These are phyloP conservation scores for Dendrocalamus latiflorus DNA, from an alignment of 202 grass and related monocot species.

Conservation along the genomic window DNA sequence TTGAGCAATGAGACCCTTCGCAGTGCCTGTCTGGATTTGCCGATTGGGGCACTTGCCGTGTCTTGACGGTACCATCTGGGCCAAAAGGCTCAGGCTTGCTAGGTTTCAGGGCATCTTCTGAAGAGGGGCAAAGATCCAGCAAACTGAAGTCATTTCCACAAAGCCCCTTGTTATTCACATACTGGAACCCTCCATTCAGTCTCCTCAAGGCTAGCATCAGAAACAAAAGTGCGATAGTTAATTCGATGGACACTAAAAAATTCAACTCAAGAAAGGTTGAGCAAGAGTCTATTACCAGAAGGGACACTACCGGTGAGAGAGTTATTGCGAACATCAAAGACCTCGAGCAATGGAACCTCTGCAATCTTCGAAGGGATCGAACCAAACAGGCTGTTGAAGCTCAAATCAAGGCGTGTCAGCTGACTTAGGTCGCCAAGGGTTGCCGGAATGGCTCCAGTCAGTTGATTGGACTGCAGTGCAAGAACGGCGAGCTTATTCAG, in stretches of 20 bases:
- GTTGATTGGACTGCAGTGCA: slow-evolving; percentile 77
- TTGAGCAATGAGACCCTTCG: slow-evolving; percentile 26
- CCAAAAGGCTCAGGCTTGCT: slow-evolving; percentile 84
- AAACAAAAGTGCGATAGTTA: background rate
- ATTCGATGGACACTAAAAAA: background rate
- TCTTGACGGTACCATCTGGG: slow-evolving; percentile 45
- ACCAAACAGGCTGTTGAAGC: slow-evolving; percentile 79
- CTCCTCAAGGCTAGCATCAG: slow-evolving; percentile 55
- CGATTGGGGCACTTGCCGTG: slow-evolving; percentile 60
- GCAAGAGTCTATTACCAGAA: slow-evolving; percentile 42
- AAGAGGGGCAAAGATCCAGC: slow-evolving; percentile 48
- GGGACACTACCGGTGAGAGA: slow-evolving; percentile 82
- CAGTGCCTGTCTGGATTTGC: slow-evolving; percentile 38
- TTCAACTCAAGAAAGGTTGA: background rate
- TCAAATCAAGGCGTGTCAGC: slow-evolving; percentile 76
- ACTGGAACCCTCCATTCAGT: slow-evolving; percentile 77
- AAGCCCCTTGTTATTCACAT: slow-evolving; percentile 70
- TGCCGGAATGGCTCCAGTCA: slow-evolving; percentile 86
- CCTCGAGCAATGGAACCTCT: slow-evolving; percentile 51
- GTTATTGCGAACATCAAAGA: slow-evolving; percentile 88
- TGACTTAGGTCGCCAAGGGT: slow-evolving; percentile 58
- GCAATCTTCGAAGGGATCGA: slow-evolving; percentile 71
- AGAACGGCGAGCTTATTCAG: slow-evolving; percentile 81
- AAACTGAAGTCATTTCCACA: slow-evolving; percentile 74
- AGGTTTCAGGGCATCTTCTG: slow-evolving; percentile 56